Percentiles rank a stretch among this genome's conserved stretches.
Conservation (phyloP, 805 yeast genomes). For the Candida patagonica region DNA sequence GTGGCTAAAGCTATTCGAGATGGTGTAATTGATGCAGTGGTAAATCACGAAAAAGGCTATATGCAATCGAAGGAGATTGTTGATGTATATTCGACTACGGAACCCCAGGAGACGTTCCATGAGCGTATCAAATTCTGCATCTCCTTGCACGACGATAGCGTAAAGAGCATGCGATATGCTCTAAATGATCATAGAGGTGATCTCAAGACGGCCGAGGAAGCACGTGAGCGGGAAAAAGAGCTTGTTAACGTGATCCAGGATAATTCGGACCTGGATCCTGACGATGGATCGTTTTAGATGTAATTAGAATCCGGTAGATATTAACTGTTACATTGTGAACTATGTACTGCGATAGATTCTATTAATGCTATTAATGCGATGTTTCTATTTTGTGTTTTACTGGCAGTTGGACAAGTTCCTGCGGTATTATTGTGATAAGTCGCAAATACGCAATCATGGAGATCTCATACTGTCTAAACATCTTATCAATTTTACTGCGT, state of each 20-base stretch:
- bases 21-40: constrained; percentile 91
- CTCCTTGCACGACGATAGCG: constrained; percentile 81
- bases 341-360: no score
- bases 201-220: constrained; percentile 43
- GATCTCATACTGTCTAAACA: no score
- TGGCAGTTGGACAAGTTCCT: not conserved
- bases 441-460: no score
- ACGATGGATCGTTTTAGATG: constrained; percentile 26
- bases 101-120: constrained; percentile 82
- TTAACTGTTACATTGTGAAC: no score
- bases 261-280: constrained; percentile 34
- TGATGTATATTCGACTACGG: constrained; percentile 78
- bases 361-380: not conserved
- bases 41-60: constrained; percentile 82
- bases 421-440: no score
- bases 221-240: constrained; percentile 47
- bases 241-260: constrained; percentile 37
- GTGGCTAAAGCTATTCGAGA: constrained; percentile 95
- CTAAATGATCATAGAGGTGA: constrained; percentile 41
- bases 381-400: not conserved
- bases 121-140: constrained; percentile 91
- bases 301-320: no score
- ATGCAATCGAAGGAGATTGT: constrained; percentile 83
- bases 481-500: no score
- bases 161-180: constrained; percentile 92